Evolutionary conservation across 208 protist species (phyloP), one percentile per base, ranked within the genome.

Genomic region (Leishmania guyanensis): DNA sequence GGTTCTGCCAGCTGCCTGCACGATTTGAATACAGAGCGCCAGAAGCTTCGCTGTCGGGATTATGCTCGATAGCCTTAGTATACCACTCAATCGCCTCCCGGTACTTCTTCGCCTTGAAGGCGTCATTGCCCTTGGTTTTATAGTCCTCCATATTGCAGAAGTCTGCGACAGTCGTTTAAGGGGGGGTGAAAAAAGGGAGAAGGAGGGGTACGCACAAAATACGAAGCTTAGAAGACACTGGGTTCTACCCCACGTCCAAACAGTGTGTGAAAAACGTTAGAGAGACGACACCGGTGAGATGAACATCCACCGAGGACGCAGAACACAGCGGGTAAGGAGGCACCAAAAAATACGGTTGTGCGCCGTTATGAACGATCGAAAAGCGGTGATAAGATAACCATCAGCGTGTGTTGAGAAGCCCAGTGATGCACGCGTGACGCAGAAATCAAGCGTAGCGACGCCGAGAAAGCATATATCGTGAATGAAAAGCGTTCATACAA

Each of bases 11-110:
- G 86, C 92, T 95, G 26, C 93, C 94, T 12, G 96, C 92, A 14
- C 95, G 91, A 84, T 98, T 98, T 26, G 94, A 98, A 88, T 98
- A 98, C 60, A 98, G 64, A 17, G 94, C 89, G 20, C 91, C 94
- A 26, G 91, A 75, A 46, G 83, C 88, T 85, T 98, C 96, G 36
- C 84, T 84, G 82, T 91, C 81, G 14, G 96, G 94, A 80, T 96
- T 87, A 33, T 91, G 26, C 26, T 82, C 90, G 68, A 98, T 94
- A 16, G 96, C 96, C 84, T 98, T 97, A 16, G 95, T 95, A 82
- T 98, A 98, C 88, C 89, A 97, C 16, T 95, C 86, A 68, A 98
- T 95, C 22, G 96, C 96, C 48, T 98, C 93, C 73, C 88, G 74
- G 87, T 93, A 98, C 53, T 93, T 89, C 86, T 95, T 94, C 48